Evolutionary conservation across 768 basidiomycete genomes (phyloP).

Genomic region (Boletus rubescentipes): DNA sequence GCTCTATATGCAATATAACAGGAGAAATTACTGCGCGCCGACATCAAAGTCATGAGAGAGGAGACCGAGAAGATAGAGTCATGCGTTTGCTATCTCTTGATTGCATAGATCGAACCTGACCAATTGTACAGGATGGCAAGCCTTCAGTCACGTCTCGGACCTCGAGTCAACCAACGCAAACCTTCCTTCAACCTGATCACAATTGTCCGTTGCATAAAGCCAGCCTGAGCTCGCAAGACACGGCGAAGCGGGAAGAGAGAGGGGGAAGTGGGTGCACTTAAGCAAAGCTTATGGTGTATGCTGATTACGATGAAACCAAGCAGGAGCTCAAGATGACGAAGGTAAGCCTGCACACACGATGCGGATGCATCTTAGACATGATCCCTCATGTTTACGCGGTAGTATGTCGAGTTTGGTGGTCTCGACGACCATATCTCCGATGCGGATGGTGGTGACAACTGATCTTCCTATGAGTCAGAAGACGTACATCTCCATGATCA

Average conservation of each 20-base stretch:
- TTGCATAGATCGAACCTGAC: neutral
- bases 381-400: neutral
- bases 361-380: neutral
- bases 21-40: conserved; percentile 95
- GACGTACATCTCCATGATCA: conserved; percentile 77
- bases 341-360: conserved; percentile 41
- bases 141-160: conserved; percentile 70
- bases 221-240: conserved; percentile 20
- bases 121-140: conserved; percentile 13
- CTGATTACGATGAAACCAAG: conserved; percentile 96
- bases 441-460: conserved; percentile 56
- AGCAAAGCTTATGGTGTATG: conserved; percentile 66
- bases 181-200: conserved; percentile 17
- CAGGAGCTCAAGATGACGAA: conserved; percentile 99
- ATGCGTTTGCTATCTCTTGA: conserved; percentile 41
- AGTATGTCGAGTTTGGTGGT: conserved; percentile 97
- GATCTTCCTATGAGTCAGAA: conserved; percentile 41
- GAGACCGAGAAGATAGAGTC: conserved; percentile 69
- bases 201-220: conserved; percentile 15
- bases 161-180: conserved; percentile 56
- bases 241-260: conserved; percentile 19
- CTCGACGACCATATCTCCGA: conserved; percentile 61
- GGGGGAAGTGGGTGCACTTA: conserved; percentile 67
- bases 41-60: conserved; percentile 86
- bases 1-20: conserved; percentile 28